Percentiles rank a stretch among this genome's conserved stretches.
phyloP scores from a whole-genome alignment of 345 rosid genomes.

The Crucihimalaya himalaica region DNA sequence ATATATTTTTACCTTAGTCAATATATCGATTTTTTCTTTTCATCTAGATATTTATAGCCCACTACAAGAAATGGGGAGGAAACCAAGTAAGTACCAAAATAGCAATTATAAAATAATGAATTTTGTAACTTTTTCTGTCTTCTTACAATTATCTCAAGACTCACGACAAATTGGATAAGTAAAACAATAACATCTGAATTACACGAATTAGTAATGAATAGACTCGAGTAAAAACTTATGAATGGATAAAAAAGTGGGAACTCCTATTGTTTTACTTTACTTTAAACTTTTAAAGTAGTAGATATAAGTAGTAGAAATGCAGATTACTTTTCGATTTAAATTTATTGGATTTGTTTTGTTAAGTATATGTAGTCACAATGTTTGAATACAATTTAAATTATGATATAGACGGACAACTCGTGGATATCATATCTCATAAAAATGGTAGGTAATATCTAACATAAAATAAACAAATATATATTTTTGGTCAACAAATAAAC shows the following conservation, averaged over 20 bases:
- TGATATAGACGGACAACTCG: constrained; percentile 2
- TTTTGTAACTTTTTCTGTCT: neutral
- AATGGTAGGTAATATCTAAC: neutral
- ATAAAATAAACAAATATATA: neutral
- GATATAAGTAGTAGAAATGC: neutral
- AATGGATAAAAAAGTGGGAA: neutral
- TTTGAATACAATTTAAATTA: neutral
- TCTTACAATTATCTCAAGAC: neutral
- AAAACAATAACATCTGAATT: neutral
- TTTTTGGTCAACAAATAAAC: too few relatives aligned
- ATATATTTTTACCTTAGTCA: neutral
- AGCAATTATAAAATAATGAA: neutral
- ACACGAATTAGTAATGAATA: neutral
- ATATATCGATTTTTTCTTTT: neutral
- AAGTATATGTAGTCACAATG: neutral
- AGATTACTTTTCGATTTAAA: neutral
- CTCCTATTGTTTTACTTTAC: neutral
- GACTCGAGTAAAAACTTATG: neutral
- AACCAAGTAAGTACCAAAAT: neutral
- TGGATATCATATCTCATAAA: neutral
- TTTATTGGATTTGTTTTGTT: neutral
- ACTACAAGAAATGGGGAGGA: neutral
- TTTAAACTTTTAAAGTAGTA: too few relatives aligned
- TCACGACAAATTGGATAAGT: neutral
- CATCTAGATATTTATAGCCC: constrained; percentile 4